Evolutionary conservation across 2,329 filamentous ascomycete species (phyloP).

Genomic region (Zymoseptoria tritici): DNA sequence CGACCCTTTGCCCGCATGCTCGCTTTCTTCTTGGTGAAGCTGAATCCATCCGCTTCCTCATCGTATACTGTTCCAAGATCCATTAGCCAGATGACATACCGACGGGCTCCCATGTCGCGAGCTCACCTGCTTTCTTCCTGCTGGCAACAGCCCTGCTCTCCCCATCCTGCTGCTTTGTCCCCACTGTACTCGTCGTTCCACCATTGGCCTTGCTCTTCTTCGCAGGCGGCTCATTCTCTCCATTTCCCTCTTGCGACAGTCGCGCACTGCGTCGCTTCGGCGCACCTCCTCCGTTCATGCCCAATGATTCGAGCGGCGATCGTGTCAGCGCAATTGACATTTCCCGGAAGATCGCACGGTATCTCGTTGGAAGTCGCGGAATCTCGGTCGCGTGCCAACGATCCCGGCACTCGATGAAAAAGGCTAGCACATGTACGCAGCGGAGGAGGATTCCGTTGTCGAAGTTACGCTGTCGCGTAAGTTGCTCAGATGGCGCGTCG

Average conservation of each 20-base stretch:
- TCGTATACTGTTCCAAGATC: slow-evolving; percentile 26
- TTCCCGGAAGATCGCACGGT: slow-evolving; percentile 1
- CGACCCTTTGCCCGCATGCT: slow-evolving; percentile 1
- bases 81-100: slow-evolving; percentile 3
- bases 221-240: slow-evolving; percentile 36
- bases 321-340: slow-evolving; percentile 34
- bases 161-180: slow-evolving; percentile 27
- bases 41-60: slow-evolving; percentile 43
- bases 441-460: neutral
- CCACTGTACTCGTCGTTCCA: slow-evolving; percentile 29
- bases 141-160: slow-evolving; percentile 28
- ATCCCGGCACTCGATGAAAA: neutral
- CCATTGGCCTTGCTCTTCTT: slow-evolving; percentile 38
- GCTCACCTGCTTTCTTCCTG: slow-evolving; percentile 30
- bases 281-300: slow-evolving; percentile 41
- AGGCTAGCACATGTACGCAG: neutral
- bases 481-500: neutral
- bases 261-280: slow-evolving; percentile 42
- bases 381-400: neutral
- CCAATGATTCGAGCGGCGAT: slow-evolving; percentile 39
- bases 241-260: slow-evolving; percentile 35
- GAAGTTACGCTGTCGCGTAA: neutral
- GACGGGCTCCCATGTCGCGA: neutral
- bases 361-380: neutral
- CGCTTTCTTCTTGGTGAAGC: slow-evolving; percentile 37